Evolutionary conservation across 768 basidiomycete genomes (phyloP), one percentile per base, ranked within the genome.

Genomic region (Lentinula boryana): DNA sequence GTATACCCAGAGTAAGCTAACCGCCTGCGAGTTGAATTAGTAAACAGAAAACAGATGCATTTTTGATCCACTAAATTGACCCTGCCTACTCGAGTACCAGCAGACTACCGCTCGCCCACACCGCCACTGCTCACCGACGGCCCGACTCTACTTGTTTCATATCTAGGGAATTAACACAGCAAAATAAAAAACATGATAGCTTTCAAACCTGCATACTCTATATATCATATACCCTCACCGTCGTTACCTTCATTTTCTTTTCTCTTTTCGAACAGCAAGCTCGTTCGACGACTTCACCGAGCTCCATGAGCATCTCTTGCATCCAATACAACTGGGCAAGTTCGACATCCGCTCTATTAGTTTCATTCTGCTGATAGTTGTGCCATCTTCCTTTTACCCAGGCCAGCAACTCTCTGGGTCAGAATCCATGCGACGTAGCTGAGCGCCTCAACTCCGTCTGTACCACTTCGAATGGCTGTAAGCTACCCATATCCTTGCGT

Each of bases 351-450:
- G 35, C 12, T 35, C 3, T 53, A 9, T 35, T 5, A 5, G 5
- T 21, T 9, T 48, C 8, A 18, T 48, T 12, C 7, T 48, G 8
- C 46, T 48, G 21, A 48, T 48, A 43, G 9, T 12, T 23, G 52
- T 40, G 23, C 2, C 27, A 16, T 53, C 15, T 35, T n/a, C 27
- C 48, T 49, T 31, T 23, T 23, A 49, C 9, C 3, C 16, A 40
- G 55, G 38, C 36, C 38, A 56, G 55, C 27, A 56, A 56, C 21
- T 44, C 55, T n/a, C 21, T 56, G 2, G 55, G 55, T 43, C 55
- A 56, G 9, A 32, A 56, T 56, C 55, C 55, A 15, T 56, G 55
- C 55, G 55, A 56, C 1, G 43, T 56, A 41, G 36, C 55, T 43
- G 55, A 56, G 32, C 18, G 55, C 2, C 55, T 56, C 1, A 56